Evolutionary conservation across 1,139 yeast genomes (phyloP), one percentile per base, ranked within the genome.

Genomic region (Kazachstania sp.): DNA sequence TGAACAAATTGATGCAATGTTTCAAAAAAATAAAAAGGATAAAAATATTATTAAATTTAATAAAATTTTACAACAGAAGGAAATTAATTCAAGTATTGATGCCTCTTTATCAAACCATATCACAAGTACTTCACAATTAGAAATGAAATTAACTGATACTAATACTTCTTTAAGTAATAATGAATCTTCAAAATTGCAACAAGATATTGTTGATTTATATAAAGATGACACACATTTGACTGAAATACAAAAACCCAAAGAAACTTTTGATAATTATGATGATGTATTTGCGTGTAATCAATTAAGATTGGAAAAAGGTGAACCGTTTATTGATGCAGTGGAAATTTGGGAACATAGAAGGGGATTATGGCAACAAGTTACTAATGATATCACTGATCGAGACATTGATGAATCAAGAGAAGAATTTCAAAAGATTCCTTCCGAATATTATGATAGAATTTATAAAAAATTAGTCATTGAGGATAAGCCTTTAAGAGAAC

Each of bases 301-400:
- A 36, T 59, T 68, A 37, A 63, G 68, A 54, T 49, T 48, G 11
- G 46, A 57, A 30, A 39, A 47, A 5, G 50, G 54, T 1, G 59
- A 49, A 15, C 68, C 69, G 4, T 70, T 70, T 45, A 55, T 56
- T 35, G 58, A 71, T 4, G 88, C 86, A 5, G 72, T 72, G 23
- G 61, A 65, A 4, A 68, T 82, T 23, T 84, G 88, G 90, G 73
- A 74, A 46, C 66, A 69, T 48, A 74, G 86, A 51, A 70, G 88
- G 45, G 59, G 64, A 9, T 71, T 77, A 46, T 83, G 94, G 94
- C 32, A 45, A 39, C 30, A 45, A 44, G 28, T 48, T 45, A 32
- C 55, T 54, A 41, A 56, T 50, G 50, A 59, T 40, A 50, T 45
- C 37, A 46, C 41, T 19, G n/a, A 15, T 4, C 8, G n/a, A 13